Conservation (phyloP, 2,329 filamentous ascomycete species). For the Trichoderma lentiforme region DNA sequence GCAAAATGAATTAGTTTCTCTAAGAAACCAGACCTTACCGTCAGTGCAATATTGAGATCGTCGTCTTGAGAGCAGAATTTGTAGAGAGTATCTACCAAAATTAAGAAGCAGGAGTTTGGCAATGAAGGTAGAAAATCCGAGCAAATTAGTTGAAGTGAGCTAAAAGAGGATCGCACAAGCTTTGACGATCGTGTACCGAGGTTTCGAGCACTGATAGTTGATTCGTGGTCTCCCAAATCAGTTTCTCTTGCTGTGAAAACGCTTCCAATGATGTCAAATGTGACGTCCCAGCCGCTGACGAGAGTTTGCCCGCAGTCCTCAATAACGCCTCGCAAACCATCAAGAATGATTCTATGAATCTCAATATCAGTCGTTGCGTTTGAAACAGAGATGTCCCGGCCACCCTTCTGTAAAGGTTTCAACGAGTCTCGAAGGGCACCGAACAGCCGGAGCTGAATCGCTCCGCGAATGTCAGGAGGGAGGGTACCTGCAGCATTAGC, state of each 20-base stretch:
- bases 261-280: conserved; percentile 80
- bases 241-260: conserved; percentile 59
- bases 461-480: conserved; percentile 48
- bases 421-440: conserved; percentile 63
- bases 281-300: conserved; percentile 76
- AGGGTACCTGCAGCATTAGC: conserved; percentile 54
- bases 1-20: not conserved
- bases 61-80: conserved; percentile 86
- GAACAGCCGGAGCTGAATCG: conserved; percentile 70
- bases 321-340: conserved; percentile 75
- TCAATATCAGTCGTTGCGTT: conserved; percentile 67
- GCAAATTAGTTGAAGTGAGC: conserved; percentile 85
- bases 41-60: conserved; percentile 92
- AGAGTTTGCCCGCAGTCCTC: conserved; percentile 86
- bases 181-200: conserved; percentile 62
- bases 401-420: conserved; percentile 48
- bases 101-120: conserved; percentile 67
- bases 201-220: conserved; percentile 30
- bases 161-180: conserved; percentile 82
- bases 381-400: conserved; percentile 53
- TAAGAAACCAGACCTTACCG: conserved; percentile 49
- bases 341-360: conserved; percentile 75
- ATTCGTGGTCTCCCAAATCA: conserved; percentile 34
- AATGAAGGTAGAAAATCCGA: conserved; percentile 84
- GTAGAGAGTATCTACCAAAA: conserved; percentile 81